These are phyloP conservation scores for Oehlia diaphana DNA, from an alignment of 192 early-diverging fungal genomes.

Conservation along the genomic window DNA sequence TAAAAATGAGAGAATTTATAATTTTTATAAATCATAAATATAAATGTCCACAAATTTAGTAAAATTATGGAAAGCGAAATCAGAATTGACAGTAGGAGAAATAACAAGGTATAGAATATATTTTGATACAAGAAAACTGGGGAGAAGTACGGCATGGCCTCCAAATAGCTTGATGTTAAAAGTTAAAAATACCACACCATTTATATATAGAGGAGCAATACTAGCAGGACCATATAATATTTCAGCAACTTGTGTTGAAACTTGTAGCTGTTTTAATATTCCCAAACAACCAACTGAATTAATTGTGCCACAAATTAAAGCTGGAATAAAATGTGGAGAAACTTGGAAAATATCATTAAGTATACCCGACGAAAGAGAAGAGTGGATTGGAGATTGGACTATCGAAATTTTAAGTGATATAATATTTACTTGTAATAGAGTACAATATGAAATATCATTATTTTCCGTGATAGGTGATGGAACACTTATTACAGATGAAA, in stretches of 20 bases:
- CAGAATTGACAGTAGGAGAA: not conserved
- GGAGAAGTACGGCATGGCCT: not conserved
- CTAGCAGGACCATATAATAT: slow-evolving; percentile 11
- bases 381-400: slow-evolving; percentile 14
- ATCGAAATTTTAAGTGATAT: slow-evolving; percentile 21
- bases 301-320: not conserved
- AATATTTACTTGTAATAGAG: not conserved
- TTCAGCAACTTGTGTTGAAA: slow-evolving; percentile 9
- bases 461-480: not conserved
- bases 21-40: too few species aligned
- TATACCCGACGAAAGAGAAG: not conserved
- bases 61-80: not conserved
- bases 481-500: not conserved
- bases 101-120: not conserved
- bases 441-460: slow-evolving; percentile 14
- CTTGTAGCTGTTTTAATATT: not conserved
- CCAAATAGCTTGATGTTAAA: not conserved
- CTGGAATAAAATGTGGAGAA: slow-evolving; percentile 14
- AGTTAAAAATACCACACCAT: slow-evolving; percentile 3
- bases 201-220: not conserved
- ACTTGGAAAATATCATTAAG: not conserved
- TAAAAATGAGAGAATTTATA: too few species aligned
- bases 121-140: not conserved
- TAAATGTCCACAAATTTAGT: not conserved
- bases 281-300: not conserved